These are phyloP conservation scores for Penicillium turbatum DNA, from an alignment of 495 filamentous ascomycete genomes.

Conservation along the genomic window DNA sequence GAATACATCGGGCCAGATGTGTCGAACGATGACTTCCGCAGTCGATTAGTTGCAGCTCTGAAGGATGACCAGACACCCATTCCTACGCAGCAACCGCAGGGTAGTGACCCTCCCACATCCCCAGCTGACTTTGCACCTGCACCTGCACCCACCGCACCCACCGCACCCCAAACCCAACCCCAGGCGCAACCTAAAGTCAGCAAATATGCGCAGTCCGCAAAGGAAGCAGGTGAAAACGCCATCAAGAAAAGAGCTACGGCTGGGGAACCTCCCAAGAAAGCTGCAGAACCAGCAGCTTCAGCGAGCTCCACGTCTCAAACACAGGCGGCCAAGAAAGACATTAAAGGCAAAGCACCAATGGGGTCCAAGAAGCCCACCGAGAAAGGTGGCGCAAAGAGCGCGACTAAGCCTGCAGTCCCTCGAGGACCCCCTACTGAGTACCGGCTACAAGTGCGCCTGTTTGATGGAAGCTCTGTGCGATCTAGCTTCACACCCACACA, in stretches of 20 bases:
- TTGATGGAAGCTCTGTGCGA: slow-evolving; percentile 77
- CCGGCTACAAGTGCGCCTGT: slow-evolving; percentile 75
- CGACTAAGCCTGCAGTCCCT: slow-evolving; percentile 8
- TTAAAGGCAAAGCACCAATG: slow-evolving; percentile 7
- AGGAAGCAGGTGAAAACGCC: background rate
- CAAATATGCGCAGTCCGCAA: background rate
- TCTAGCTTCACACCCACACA: slow-evolving; percentile 60
- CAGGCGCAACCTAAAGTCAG: background rate
- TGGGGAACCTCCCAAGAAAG: background rate
- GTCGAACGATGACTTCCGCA: slow-evolving; percentile 53
- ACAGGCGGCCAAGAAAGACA: background rate
- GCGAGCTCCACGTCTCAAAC: background rate
- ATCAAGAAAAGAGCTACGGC: background rate
- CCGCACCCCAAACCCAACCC: background rate
- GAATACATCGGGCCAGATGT: slow-evolving; percentile 61
- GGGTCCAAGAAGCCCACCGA: slow-evolving; percentile 9
- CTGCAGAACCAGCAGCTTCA: background rate
- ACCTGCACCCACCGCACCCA: background rate
- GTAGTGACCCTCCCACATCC: slow-evolving; percentile 9
- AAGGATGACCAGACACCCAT: slow-evolving; percentile 6
- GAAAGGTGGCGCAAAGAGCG: slow-evolving; percentile 12
- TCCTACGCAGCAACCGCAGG: slow-evolving; percentile 6
- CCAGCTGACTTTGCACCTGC: slow-evolving; percentile 13
- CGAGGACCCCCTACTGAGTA: slow-evolving; percentile 36
- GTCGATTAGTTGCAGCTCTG: slow-evolving; percentile 43